Evolutionary conservation across 441 rosid genomes (phyloP).

Genomic region (Aleurites moluccanus): DNA sequence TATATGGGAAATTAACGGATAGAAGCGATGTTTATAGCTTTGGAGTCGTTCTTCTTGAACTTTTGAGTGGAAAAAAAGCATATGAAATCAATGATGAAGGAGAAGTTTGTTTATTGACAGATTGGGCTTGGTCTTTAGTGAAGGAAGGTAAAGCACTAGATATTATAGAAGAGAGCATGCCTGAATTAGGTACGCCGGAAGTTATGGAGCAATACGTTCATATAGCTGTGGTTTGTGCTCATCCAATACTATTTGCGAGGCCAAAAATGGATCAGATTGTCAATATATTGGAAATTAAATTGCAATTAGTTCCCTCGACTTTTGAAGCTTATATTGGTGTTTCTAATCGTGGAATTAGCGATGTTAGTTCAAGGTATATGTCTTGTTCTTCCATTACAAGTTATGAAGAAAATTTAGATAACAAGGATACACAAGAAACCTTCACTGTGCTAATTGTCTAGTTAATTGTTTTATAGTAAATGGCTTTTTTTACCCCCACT

Average conservation of each 20-base stretch:
- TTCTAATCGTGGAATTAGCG: neutral
- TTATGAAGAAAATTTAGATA: neutral
- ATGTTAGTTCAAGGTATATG: neutral
- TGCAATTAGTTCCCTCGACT: conserved; percentile 23
- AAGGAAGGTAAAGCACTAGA: conserved; percentile 46
- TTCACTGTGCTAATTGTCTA: neutral
- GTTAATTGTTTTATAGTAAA: neutral
- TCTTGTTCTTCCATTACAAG: neutral
- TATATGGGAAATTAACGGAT: conserved; percentile 47
- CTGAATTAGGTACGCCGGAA: conserved; percentile 33
- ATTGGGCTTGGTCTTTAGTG: conserved; percentile 54
- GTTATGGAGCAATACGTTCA: conserved; percentile 49
- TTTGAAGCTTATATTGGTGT: conserved; percentile 20
- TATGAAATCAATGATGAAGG: conserved; percentile 29
- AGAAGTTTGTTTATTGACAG: conserved; percentile 42
- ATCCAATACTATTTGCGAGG: conserved; percentile 47
- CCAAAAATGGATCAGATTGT: conserved; percentile 59
- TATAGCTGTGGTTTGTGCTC: conserved; percentile 48
- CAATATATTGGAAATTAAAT: conserved; percentile 43
- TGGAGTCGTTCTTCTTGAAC: conserved; percentile 58
- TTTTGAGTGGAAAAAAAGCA: conserved; percentile 55
- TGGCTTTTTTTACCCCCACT: neutral
- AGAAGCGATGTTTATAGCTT: conserved; percentile 58
- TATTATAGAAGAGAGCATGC: conserved; percentile 43
- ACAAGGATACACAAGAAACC: neutral